Percentiles rank a stretch among this genome's conserved stretches.
Conservation (phyloP, 139 green algal species). For the Edaphochlamys debaryana region DNA sequence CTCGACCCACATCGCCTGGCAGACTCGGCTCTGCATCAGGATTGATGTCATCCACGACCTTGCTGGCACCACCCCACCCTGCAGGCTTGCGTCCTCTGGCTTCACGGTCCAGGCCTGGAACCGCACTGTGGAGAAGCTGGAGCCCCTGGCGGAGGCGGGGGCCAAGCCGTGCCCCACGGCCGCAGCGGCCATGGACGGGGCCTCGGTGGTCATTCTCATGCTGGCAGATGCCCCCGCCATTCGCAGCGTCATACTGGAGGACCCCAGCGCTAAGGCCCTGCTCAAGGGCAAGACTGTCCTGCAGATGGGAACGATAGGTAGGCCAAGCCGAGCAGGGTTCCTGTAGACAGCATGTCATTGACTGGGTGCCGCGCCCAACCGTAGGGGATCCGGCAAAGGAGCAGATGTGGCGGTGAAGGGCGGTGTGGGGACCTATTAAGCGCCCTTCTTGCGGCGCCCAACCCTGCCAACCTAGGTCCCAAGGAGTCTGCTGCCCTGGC, state of each 20-base stretch:
- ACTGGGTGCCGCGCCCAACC: no score
- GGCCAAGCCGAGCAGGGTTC: no score
- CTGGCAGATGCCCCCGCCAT: slow-evolving; percentile 22
- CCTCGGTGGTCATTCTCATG: slow-evolving; percentile 9
- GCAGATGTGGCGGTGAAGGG: no score
- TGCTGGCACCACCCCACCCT: no score
- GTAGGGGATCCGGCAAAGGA: no score
- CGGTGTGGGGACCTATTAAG: no score
- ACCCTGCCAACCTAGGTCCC: no score
- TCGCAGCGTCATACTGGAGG: neutral
- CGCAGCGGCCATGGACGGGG: neutral
- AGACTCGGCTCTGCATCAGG: no score
- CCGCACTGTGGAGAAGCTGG: neutral
- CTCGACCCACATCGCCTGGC: no score
- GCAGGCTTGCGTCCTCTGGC: slow-evolving; percentile 16
- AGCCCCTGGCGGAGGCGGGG: slow-evolving; percentile 5
- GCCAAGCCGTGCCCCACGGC: neutral
- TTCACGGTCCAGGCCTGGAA: slow-evolving; percentile 1
- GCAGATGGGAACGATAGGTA: slow-evolving; percentile 39
- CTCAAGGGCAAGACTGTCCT: slow-evolving; percentile 13
- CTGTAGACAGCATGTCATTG: no score
- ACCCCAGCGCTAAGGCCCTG: neutral
- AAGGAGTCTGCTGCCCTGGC: slow-evolving; percentile 13
- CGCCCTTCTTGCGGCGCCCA: no score
- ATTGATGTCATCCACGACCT: no score